phyloP scores from a whole-genome alignment of 805 yeast genomes.

The Metschnikowia chrysomelidarum region DNA sequence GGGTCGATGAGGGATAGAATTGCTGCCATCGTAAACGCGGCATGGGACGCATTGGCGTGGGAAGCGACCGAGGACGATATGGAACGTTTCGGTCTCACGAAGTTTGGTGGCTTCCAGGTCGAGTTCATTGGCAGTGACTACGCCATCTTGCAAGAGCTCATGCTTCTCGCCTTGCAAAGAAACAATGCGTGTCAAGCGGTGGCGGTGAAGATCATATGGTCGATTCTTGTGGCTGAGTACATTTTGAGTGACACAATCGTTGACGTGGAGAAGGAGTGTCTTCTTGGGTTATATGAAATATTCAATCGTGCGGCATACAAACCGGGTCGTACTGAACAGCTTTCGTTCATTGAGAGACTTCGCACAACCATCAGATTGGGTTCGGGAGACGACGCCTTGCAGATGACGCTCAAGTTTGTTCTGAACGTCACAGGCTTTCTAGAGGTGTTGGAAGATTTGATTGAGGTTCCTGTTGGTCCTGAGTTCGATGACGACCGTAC shows the following conservation, averaged over 20 bases:
- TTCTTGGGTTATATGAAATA: conserved; percentile 61
- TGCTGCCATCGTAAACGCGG: conserved; percentile 50
- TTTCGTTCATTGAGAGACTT: conserved; percentile 49
- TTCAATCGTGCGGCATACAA: conserved; percentile 56
- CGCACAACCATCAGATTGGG: conserved; percentile 52
- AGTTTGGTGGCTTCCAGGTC: conserved; percentile 70
- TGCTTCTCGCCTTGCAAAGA: conserved; percentile 67
- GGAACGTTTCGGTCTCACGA: conserved; percentile 55
- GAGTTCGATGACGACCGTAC: conserved; percentile 88
- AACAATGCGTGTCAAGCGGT: conserved; percentile 58
- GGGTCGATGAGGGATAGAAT: conserved; percentile 62
- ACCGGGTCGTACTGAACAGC: conserved; percentile 56
- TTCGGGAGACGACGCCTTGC: conserved; percentile 61
- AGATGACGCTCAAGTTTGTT: conserved; percentile 48
- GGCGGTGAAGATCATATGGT: conserved; percentile 69
- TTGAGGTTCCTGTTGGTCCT: conserved; percentile 72
- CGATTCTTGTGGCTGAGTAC: conserved; percentile 67
- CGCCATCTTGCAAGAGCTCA: conserved; percentile 59
- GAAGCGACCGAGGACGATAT: conserved; percentile 53
- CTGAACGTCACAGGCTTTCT: conserved; percentile 59
- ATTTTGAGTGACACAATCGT: conserved; percentile 53
- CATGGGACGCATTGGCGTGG: conserved; percentile 79
- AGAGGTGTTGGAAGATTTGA: conserved; percentile 61
- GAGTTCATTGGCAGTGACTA: conserved; percentile 57
- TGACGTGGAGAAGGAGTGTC: conserved; percentile 62